Conservation (phyloP, 345 rosid species). For the Pugionium dolabratum region DNA sequence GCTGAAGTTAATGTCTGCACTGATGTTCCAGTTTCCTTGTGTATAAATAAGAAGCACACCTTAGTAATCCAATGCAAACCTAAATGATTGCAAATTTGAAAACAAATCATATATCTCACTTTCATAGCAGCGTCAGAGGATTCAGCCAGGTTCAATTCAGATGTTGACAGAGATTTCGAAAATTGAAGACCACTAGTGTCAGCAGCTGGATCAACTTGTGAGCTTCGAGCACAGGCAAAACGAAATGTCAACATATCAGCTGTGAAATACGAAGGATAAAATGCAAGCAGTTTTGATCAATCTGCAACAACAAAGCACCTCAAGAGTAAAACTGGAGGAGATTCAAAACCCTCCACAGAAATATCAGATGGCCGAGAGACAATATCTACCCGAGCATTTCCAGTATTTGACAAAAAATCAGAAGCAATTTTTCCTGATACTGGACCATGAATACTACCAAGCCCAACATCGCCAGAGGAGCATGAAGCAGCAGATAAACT, state of each 20-base stretch:
- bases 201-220: slow-evolving; percentile 54
- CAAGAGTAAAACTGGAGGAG: slow-evolving; percentile 52
- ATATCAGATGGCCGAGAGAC: slow-evolving; percentile 64
- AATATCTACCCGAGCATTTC: slow-evolving; percentile 54
- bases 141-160: slow-evolving; percentile 56
- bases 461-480: slow-evolving; percentile 55
- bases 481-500: slow-evolving; percentile 54
- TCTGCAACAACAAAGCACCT: slow-evolving; percentile 47
- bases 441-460: slow-evolving; percentile 52
- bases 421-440: slow-evolving; percentile 54
- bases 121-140: slow-evolving; percentile 48
- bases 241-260: slow-evolving; percentile 21
- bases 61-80: slow-evolving; percentile 23
- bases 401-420: slow-evolving; percentile 52
- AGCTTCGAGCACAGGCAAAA: slow-evolving; percentile 54
- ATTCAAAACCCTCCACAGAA: slow-evolving; percentile 58
- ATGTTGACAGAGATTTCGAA: slow-evolving; percentile 48
- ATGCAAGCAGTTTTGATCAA: neutral
- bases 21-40: slow-evolving; percentile 54
- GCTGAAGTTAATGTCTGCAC: slow-evolving; percentile 54
- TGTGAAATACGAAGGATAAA: slow-evolving; percentile 5
- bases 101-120: slow-evolving; percentile 41
- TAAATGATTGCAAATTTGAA: slow-evolving; percentile 20
- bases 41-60: slow-evolving; percentile 13
- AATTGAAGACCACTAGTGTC: slow-evolving; percentile 49